Percentiles rank a stretch among this genome's conserved stretches.
phyloP scores from a whole-genome alignment of 352 stramenopile species.

The Ophiocytium majus region DNA sequence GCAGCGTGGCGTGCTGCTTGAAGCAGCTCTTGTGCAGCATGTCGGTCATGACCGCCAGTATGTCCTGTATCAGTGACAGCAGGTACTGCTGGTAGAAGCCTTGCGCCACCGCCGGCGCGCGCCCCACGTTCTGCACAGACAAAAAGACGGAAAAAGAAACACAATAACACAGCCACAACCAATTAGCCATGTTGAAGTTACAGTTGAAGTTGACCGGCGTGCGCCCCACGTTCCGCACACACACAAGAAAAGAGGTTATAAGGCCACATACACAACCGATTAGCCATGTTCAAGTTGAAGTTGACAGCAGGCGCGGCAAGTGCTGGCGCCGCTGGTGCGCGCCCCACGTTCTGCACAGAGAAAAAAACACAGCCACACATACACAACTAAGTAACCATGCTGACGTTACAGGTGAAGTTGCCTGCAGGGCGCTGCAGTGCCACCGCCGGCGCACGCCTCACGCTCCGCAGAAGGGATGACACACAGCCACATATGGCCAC shows the following conservation, averaged over 20 bases:
- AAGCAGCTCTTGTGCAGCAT: conserved; percentile 98
- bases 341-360: conserved; percentile 82
- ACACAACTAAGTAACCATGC: not conserved
- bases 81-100: conserved; percentile 98
- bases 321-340: conserved; percentile 94
- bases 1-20: conserved; percentile 93
- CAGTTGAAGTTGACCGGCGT: no score
- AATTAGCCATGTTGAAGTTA: not conserved
- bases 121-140: conserved; percentile 82
- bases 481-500: no score
- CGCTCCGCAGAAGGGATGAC: no score
- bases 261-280: no score
- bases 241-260: no score
- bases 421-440: no score
- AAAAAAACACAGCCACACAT: conserved; percentile 57
- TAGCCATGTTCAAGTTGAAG: no score
- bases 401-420: no score
- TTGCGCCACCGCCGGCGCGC: conserved; percentile 86
- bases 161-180: not conserved
- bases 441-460: no score
- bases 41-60: conserved; percentile 95
- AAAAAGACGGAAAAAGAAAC: conserved; percentile 55
- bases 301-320: conserved; percentile 89
- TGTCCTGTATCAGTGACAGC: conserved; percentile 87
- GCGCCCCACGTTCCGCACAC: no score